phyloP scores from a whole-genome alignment of 1,139 yeast genomes.

The Debaryomyces psychrophilus region DNA sequence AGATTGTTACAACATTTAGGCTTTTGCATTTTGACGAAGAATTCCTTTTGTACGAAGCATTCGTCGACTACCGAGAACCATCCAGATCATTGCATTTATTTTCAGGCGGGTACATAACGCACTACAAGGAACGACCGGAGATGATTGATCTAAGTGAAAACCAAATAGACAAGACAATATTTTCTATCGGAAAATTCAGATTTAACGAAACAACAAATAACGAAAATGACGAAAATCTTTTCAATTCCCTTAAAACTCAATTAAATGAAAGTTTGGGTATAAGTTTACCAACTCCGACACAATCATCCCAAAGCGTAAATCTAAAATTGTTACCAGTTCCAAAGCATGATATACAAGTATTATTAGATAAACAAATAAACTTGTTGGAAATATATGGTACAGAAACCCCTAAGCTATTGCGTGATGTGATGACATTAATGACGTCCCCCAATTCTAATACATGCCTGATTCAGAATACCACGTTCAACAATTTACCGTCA shows the following conservation, averaged over 20 bases:
- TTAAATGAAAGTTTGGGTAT: conserved; percentile 25
- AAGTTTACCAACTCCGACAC: conserved; percentile 20
- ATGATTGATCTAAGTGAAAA: not conserved
- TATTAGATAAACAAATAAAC: conserved; percentile 60
- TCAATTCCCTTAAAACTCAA: conserved; percentile 23
- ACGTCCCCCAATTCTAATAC: conserved; percentile 45
- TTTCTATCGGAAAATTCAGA: not conserved
- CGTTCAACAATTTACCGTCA: conserved; percentile 57
- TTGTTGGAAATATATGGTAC: conserved; percentile 58
- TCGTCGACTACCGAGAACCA: conserved; percentile 52
- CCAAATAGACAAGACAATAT: not conserved
- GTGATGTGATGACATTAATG: conserved; percentile 49
- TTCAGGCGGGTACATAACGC: conserved; percentile 22
- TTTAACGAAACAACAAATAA: conserved; percentile 4
- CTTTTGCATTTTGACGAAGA: conserved; percentile 63
- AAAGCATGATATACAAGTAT: conserved; percentile 52
- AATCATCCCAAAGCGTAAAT: conserved; percentile 16
- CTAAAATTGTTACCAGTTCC: conserved; percentile 42
- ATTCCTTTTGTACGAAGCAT: conserved; percentile 55
- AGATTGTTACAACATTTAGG: conserved; percentile 51
- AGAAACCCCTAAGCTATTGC: conserved; percentile 51
- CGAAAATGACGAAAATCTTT: conserved; percentile 23
- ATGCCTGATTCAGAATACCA: conserved; percentile 46
- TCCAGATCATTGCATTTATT: conserved; percentile 26
- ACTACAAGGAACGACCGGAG: not conserved